A percentile compares a stretch with the other conserved stretches of the same genome.
phyloP scores from a whole-genome alignment of 139 green algal genomes.

The Pseudopediastrum boryanum region DNA sequence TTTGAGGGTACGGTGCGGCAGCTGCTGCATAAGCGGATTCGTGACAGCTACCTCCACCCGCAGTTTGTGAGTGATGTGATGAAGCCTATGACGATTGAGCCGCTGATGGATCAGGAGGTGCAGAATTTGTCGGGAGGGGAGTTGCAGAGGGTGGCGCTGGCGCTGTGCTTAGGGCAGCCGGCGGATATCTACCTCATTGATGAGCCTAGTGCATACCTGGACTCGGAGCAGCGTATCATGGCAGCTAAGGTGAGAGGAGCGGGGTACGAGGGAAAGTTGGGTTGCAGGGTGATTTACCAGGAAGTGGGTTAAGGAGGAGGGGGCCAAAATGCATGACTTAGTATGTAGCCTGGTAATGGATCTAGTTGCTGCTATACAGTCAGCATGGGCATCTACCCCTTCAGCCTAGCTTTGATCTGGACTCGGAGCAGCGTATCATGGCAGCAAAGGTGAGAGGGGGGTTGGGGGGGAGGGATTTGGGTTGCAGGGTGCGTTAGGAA shows the following conservation, averaged over 20 bases:
- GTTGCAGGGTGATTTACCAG: too few species aligned
- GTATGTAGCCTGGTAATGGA: too few species aligned
- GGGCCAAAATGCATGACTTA: too few species aligned
- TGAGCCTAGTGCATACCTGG: constrained; percentile 97
- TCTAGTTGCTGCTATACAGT: too few species aligned
- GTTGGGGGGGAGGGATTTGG: background rate
- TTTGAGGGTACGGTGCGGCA: constrained; percentile 92
- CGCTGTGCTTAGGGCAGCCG: constrained; percentile 90
- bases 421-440: constrained; percentile 98
- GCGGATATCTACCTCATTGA: constrained; percentile 99
- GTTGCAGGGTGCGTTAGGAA: too few species aligned
- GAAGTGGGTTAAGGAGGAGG: too few species aligned
- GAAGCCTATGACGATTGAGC: constrained; percentile 92
- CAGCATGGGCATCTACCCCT: too few species aligned
- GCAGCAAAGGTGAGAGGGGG: constrained; percentile 81
- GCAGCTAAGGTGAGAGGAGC: constrained; percentile 81
- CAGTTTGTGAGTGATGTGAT: constrained; percentile 89
- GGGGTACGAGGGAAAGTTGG: background rate
- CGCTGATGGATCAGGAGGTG: constrained; percentile 96
- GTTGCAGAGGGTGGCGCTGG: constrained; percentile 88
- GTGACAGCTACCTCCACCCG: constrained; percentile 93
- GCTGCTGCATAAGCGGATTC: constrained; percentile 96
- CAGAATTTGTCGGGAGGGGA: constrained; percentile 88
- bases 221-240: constrained; percentile 98
- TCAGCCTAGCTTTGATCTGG: constrained; percentile 96